Conservation (phyloP, 225 moss, liverwort and hornwort genomes). For the Climacium dendroides region DNA sequence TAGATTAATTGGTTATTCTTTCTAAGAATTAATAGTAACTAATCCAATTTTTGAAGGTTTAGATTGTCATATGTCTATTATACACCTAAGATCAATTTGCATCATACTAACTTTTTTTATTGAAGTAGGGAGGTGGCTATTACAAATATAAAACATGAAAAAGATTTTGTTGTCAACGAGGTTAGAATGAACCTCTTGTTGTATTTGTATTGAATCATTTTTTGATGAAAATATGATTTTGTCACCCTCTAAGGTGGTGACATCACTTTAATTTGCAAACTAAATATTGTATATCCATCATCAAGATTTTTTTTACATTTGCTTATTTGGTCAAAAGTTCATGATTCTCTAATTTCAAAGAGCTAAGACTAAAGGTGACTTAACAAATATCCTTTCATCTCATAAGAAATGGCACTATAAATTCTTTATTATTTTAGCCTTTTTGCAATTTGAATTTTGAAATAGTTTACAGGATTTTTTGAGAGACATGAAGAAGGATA, state of each 20-base stretch:
- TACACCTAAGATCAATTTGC: background rate
- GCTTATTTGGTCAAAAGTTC: background rate
- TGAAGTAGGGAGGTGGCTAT: background rate
- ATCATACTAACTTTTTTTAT: background rate
- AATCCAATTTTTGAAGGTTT: background rate
- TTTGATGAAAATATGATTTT: background rate
- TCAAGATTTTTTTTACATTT: background rate
- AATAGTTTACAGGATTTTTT: background rate
- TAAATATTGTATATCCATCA: background rate
- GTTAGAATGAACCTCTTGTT: background rate
- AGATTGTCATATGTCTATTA: background rate
- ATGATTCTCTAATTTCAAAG: background rate
- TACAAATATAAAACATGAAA: background rate
- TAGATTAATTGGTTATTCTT: background rate
- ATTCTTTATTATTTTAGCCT: background rate
- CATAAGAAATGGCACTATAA: background rate
- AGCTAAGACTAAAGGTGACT: background rate
- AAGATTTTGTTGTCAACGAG: background rate
- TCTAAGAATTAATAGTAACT: background rate
- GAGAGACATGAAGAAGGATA: background rate
- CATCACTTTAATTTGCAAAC: background rate
- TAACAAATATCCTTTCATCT: background rate
- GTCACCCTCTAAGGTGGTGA: background rate
- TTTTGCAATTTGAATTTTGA: background rate
- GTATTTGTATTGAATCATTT: background rate